These are phyloP conservation scores for Hymenoscyphus infarciens DNA, from an alignment of 2,329 filamentous ascomycete genomes.

Conservation along the genomic window DNA sequence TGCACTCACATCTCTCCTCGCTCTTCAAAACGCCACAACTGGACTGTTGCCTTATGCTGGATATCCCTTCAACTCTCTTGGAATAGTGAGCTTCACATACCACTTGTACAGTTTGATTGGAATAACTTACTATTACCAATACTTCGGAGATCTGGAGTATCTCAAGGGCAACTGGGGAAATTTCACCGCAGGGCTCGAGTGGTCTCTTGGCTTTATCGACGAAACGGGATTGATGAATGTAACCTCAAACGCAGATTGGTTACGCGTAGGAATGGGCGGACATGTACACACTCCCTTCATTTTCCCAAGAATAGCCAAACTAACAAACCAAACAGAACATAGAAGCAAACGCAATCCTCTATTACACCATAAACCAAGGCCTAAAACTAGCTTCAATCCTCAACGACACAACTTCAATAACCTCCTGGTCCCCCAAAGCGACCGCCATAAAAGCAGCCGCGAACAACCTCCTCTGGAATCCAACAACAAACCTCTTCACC, in stretches of 20 bases:
- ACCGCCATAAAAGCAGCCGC: conserved; percentile 11
- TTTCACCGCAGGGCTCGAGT: conserved; percentile 45
- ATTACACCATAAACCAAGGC: conserved; percentile 48
- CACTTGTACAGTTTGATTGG: conserved; percentile 56
- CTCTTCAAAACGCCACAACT: conserved; percentile 32
- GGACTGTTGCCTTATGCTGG: conserved; percentile 49
- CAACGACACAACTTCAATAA: conserved; percentile 11
- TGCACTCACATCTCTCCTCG: conserved; percentile 46
- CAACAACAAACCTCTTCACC: conserved; percentile 42
- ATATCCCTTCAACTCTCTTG: conserved; percentile 39
- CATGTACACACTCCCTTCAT: conserved; percentile 18
- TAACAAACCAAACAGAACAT: conserved; percentile 17
- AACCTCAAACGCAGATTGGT: conserved; percentile 25
- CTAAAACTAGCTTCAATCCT: conserved; percentile 39
- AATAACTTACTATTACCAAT: conserved; percentile 54
- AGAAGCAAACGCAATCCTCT: conserved; percentile 32
- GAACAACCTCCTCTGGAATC: conserved; percentile 32
- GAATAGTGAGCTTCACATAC: conserved; percentile 51
- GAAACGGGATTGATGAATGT: conserved; percentile 32
- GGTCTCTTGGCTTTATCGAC: conserved; percentile 41
- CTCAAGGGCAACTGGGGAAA: conserved; percentile 44
- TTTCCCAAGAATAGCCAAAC: neutral
- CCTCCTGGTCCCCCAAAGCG: conserved; percentile 12
- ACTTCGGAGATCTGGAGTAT: conserved; percentile 49
- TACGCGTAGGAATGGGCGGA: conserved; percentile 26